Evolutionary conservation across 768 basidiomycete species (phyloP), one percentile per base, ranked within the genome.

Genomic region (Calvatia gigantea): DNA sequence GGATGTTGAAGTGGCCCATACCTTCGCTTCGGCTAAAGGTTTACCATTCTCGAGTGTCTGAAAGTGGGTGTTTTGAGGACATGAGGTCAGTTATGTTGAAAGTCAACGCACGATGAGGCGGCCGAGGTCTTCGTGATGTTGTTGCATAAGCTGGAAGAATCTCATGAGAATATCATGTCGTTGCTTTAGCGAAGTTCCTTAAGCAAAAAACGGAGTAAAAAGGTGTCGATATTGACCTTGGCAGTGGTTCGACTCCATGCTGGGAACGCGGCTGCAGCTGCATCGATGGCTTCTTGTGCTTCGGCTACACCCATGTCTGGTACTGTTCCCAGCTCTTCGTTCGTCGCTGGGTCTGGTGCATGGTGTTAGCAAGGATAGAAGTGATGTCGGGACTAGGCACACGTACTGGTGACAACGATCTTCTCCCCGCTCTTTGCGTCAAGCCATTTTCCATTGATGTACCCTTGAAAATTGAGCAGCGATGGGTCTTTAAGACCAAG

Each of bases 11-110:
- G 27, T 52, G 44, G 45, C 27, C 38, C 49, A 38, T 58, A 89
- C 90, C 81, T 90, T 89, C 32, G 83, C 90, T 61, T 98, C 94
- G 0, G 76, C 73, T 41, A 97, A 73, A 6, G 94, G 80, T 73
- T 98, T 99, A 32, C 97, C 97, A 65, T 99, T 99, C 75, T 99
- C 97, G 57, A 94, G 72, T 5, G 93, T 95, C 91, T 93, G 68
- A 35, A 35, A 33, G 52, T 57, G 46, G 33, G 42, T 57, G 37
- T 60, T 58, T 21, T 46, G 45, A 31, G 39, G 60, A 47, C 19
- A 67, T 69, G 67, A 68, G 65, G 63, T 64, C 61, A 67, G 54
- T 31, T 19, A 6, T 37, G 7, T 17, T 39, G 19, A 43, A 17
- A 12, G 44, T 39, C 23, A 31, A 74, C 87, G 66, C 49, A 91